Evolutionary conservation across 1,284 basidiomycete genomes (phyloP).

Genomic region (Cryptococcus neoformans): DNA sequence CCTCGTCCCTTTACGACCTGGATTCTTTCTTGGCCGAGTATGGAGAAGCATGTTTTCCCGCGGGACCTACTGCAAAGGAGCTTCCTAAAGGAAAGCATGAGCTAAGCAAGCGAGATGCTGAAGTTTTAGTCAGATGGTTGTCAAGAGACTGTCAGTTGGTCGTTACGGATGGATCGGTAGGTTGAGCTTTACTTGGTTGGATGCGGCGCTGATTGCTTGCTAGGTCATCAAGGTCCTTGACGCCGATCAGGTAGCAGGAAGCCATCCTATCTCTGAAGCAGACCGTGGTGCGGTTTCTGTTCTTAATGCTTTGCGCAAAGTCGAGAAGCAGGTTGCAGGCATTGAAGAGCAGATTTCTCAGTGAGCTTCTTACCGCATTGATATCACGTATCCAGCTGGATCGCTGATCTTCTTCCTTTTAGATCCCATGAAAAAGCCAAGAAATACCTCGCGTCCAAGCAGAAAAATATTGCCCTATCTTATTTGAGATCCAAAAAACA

Average conservation of each 20-base stretch:
- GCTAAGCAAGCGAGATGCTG: slow-evolving; percentile 52
- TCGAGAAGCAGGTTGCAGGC: slow-evolving; percentile 46
- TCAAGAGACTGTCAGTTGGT: slow-evolving; percentile 68
- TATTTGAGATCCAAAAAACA: slow-evolving; percentile 76
- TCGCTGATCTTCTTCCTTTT: background rate
- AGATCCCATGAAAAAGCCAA: slow-evolving; percentile 68
- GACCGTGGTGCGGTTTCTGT: slow-evolving; percentile 44
- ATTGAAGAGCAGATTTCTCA: slow-evolving; percentile 62
- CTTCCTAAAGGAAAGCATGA: slow-evolving; percentile 9
- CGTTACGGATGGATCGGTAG: slow-evolving; percentile 63
- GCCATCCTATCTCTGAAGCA: slow-evolving; percentile 46
- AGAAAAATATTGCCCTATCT: slow-evolving; percentile 67
- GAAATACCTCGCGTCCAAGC: slow-evolving; percentile 62
- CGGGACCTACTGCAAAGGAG: slow-evolving; percentile 9
- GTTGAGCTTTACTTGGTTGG: slow-evolving; percentile 16
- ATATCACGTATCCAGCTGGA: background rate
- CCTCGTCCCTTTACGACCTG: slow-evolving; percentile 62
- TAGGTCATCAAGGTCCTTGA: slow-evolving; percentile 74
- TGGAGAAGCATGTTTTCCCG: slow-evolving; percentile 52
- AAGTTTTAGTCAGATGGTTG: slow-evolving; percentile 70
- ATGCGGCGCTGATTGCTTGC: background rate
- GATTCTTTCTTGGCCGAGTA: slow-evolving; percentile 64
- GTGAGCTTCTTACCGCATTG: slow-evolving; percentile 45
- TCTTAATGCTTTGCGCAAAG: slow-evolving; percentile 28
- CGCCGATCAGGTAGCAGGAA: slow-evolving; percentile 32